Evolutionary conservation across 148 eudicot genomes (phyloP).

Genomic region (Cornus florida): DNA sequence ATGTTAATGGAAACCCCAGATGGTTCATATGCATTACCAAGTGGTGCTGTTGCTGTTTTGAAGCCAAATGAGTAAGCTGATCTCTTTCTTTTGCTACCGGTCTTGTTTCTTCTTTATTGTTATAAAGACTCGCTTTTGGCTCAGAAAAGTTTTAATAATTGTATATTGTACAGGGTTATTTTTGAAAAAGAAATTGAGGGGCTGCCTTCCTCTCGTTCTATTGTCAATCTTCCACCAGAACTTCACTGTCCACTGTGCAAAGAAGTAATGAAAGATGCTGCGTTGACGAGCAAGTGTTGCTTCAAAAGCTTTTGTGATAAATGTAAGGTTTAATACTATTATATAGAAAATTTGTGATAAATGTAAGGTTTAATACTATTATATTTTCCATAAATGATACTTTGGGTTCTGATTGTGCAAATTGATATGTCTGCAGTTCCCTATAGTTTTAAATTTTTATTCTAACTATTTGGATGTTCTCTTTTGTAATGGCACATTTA

Average conservation of each 20-base stretch:
- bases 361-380: slow-evolving; percentile 16
- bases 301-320: slow-evolving; percentile 84
- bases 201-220: slow-evolving; percentile 66
- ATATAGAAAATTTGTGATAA: too few species aligned
- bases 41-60: slow-evolving; percentile 75
- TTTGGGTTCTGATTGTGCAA: neutral
- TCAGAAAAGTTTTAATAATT: slow-evolving; percentile 7
- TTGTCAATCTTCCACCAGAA: slow-evolving; percentile 87
- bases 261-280: slow-evolving; percentile 98
- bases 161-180: slow-evolving; percentile 57
- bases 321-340: slow-evolving; percentile 36
- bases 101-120: slow-evolving; percentile 1
- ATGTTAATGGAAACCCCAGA: slow-evolving; percentile 84
- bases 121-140: slow-evolving; percentile 1
- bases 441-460: neutral
- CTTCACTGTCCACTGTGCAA: slow-evolving; percentile 89
- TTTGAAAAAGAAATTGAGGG: slow-evolving; percentile 92
- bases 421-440: neutral
- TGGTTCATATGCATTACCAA: slow-evolving; percentile 77
- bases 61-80: slow-evolving; percentile 71
- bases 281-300: slow-evolving; percentile 93
- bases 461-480: neutral
- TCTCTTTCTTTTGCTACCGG: slow-evolving; percentile 11
- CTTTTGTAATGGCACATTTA: neutral
- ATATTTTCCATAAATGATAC: neutral